A percentile compares a stretch with the other conserved stretches of the same genome.
Conservation (phyloP, 2,329 filamentous ascomycete species). For the Curvularia hawaiiensis region DNA sequence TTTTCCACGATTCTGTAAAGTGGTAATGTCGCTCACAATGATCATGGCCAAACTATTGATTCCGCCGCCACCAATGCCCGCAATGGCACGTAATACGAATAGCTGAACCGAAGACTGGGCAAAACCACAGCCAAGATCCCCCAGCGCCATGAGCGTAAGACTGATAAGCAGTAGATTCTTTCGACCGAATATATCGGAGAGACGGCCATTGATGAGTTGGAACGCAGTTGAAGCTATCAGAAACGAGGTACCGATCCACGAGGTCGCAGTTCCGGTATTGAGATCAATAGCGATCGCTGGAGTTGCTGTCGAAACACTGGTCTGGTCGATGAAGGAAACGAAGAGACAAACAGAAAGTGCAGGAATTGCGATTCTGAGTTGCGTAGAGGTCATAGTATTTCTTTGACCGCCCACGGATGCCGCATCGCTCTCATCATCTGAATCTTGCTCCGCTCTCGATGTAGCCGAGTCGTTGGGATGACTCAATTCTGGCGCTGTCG, state of each 20-base stretch:
- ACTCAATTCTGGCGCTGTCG: not conserved
- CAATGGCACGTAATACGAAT: slow-evolving; percentile 63
- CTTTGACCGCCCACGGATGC: slow-evolving; percentile 51
- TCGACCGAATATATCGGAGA: slow-evolving; percentile 65
- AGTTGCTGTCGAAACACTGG: slow-evolving; percentile 55
- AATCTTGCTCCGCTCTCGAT: not conserved
- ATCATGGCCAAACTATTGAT: slow-evolving; percentile 53
- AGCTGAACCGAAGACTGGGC: slow-evolving; percentile 61
- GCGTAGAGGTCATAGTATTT: slow-evolving; percentile 59
- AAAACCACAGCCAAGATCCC: slow-evolving; percentile 65
- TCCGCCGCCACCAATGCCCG: slow-evolving; percentile 66
- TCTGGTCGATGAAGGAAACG: slow-evolving; percentile 63
- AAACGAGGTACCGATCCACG: slow-evolving; percentile 60
- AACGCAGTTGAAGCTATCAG: slow-evolving; percentile 66
- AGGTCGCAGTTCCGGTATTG: slow-evolving; percentile 54
- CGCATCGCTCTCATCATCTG: slow-evolving; percentile 17
- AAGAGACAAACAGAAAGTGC: slow-evolving; percentile 60
- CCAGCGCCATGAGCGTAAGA: slow-evolving; percentile 60
- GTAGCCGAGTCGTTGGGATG: not conserved
- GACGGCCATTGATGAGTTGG: slow-evolving; percentile 67
- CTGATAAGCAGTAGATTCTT: slow-evolving; percentile 54
- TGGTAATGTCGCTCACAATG: slow-evolving; percentile 45
- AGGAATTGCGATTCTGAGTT: slow-evolving; percentile 59
- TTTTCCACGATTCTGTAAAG: slow-evolving; percentile 42
- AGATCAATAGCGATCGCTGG: slow-evolving; percentile 44